A percentile compares a stretch with the other conserved stretches of the same genome.
phyloP scores from a whole-genome alignment of 179 eudicot species.

The Nepenthes alata region DNA sequence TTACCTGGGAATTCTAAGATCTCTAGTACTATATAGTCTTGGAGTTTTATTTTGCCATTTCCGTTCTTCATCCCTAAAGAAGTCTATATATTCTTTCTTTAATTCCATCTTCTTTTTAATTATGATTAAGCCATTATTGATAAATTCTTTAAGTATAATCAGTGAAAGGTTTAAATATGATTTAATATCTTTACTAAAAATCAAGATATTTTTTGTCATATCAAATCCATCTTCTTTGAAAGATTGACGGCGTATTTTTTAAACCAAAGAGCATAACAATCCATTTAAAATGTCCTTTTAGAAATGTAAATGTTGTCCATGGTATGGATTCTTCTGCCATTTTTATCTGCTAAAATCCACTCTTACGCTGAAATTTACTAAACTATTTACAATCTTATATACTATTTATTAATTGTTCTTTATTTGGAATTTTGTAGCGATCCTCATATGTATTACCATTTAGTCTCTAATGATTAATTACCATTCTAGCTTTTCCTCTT shows the following conservation, averaged over 20 bases:
- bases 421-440: not conserved
- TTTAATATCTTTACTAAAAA: not conserved
- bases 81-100: not conserved
- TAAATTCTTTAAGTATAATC: not conserved
- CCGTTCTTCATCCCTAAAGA: not conserved
- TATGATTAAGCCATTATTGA: too few species aligned
- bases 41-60: not conserved
- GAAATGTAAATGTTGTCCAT: not conserved
- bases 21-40: not conserved
- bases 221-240: not conserved
- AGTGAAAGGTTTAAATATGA: not conserved
- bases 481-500: not conserved
- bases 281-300: not conserved
- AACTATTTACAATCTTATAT: not conserved
- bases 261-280: not conserved
- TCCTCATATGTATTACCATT: not conserved
- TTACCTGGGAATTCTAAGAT: not conserved
- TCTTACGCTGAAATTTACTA: not conserved
- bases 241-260: not conserved
- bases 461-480: not conserved
- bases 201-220: not conserved
- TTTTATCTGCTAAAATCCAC: not conserved
- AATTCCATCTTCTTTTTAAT: too few species aligned
- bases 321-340: not conserved
- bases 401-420: not conserved